phyloP scores from a whole-genome alignment of 345 rosid genomes.

The Viola odorata region DNA sequence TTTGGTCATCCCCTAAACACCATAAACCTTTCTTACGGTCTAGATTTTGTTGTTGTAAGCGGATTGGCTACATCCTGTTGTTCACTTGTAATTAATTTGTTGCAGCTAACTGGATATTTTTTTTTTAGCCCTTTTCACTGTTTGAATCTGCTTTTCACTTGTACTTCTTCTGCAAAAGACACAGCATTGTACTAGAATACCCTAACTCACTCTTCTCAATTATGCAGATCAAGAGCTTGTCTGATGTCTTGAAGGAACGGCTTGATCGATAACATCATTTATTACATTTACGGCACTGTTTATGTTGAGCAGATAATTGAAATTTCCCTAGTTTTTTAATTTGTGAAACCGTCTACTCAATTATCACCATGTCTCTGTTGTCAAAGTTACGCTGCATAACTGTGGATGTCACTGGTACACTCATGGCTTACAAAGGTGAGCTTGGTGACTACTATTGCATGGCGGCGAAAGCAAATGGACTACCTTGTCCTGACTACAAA shows the following conservation, averaged over 20 bases:
- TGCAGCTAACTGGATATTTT: too few relatives aligned
- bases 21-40: too few relatives aligned
- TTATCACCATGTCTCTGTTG: conserved; percentile 49
- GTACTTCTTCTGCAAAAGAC: too few relatives aligned
- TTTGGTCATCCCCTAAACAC: too few relatives aligned
- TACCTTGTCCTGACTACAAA: conserved; percentile 91
- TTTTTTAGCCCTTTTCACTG: too few relatives aligned
- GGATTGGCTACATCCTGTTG: too few relatives aligned
- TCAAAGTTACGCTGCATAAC: conserved; percentile 77
- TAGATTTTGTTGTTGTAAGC: too few relatives aligned
- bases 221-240: conserved; percentile 6
- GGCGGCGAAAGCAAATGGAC: conserved; percentile 94
- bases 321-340: neutral
- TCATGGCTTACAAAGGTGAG: conserved; percentile 94
- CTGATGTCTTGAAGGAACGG: neutral
- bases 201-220: neutral
- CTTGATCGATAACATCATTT: neutral
- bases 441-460: conserved; percentile 99
- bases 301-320: neutral
- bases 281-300: conserved; percentile 3
- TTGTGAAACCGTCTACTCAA: neutral
- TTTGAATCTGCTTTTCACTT: too few relatives aligned
- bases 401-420: conserved; percentile 95
- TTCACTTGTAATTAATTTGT: too few relatives aligned
- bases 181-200: neutral